phyloP scores from a whole-genome alignment of 139 green algal species.

The Chlorella sp. region DNA sequence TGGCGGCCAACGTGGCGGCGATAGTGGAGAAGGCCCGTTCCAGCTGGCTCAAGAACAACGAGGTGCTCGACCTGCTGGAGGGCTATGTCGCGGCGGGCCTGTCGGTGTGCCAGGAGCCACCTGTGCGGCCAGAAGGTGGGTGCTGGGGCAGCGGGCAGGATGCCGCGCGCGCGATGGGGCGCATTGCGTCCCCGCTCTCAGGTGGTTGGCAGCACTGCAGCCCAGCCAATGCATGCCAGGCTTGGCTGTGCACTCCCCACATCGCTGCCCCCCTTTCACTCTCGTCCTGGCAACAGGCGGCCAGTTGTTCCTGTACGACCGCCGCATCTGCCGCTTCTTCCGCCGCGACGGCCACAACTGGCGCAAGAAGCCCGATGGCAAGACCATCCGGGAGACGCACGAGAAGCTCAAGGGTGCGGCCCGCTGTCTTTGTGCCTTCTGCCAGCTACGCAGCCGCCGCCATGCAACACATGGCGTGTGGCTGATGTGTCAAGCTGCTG shows the following conservation, averaged over 20 bases:
- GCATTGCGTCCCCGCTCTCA: background rate
- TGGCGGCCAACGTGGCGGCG: background rate
- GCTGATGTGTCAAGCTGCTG: background rate
- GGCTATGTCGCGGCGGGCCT: constrained; percentile 5
- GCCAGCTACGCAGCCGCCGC: no score
- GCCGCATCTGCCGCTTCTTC: constrained; percentile 70
- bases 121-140: constrained; percentile 43
- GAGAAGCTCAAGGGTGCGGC: constrained; percentile 80
- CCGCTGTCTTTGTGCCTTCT: no score
- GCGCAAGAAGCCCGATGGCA: constrained; percentile 82
- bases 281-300: constrained; percentile 59
- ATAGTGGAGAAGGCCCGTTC: constrained; percentile 41
- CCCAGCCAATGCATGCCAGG: background rate
- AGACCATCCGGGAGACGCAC: constrained; percentile 82
- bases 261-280: background rate
- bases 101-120: constrained; percentile 27
- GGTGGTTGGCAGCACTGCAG: no score
- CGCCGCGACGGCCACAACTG: constrained; percentile 80
- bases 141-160: background rate
- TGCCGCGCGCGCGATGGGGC: no score
- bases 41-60: constrained; percentile 51
- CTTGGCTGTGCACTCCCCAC: background rate
- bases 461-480: no score
- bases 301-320: constrained; percentile 74
- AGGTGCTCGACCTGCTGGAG: constrained; percentile 49